A percentile compares a stretch with the other conserved stretches of the same genome.
Evolutionary conservation across 495 filamentous ascomycete genomes (phyloP).

Genomic region (Penicillium tannophilum): DNA sequence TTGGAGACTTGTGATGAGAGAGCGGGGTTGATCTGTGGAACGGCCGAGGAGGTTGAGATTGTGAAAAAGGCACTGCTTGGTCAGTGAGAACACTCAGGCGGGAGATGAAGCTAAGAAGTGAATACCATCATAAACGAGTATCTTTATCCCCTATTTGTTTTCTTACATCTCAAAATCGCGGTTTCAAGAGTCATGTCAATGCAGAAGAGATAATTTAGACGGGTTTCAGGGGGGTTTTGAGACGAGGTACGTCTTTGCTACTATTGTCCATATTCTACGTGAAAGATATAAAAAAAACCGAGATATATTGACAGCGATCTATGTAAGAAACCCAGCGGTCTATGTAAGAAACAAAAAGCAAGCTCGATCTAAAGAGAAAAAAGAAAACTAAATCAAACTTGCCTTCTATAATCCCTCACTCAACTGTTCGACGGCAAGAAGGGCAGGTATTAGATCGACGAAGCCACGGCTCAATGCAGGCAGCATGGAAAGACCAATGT

Average conservation of each 20-base stretch:
- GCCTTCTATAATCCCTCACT: background rate
- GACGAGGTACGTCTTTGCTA: too few relatives aligned
- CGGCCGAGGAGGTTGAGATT: slow-evolving; percentile 44
- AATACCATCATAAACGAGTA: too few relatives aligned
- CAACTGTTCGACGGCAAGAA: background rate
- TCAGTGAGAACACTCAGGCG: background rate
- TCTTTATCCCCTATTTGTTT: too few relatives aligned
- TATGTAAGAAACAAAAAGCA: background rate
- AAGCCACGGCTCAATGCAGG: background rate
- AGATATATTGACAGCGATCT: background rate
- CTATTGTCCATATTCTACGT: background rate
- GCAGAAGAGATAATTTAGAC: too few relatives aligned
- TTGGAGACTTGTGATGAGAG: slow-evolving; percentile 45
- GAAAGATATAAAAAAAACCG: background rate
- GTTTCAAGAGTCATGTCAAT: too few relatives aligned
- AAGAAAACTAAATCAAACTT: background rate
- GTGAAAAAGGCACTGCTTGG: slow-evolving; percentile 24
- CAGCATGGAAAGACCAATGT: background rate
- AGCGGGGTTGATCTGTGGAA: slow-evolving; percentile 52
- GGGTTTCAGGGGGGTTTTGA: too few relatives aligned
- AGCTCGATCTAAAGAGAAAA: background rate
- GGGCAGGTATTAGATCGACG: background rate
- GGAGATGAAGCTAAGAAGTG: too few relatives aligned
- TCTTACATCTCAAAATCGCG: too few relatives aligned
- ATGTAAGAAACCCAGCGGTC: background rate